Conservation (phyloP, 306 rosid genomes). For the Notholithocarpus densiflorus region DNA sequence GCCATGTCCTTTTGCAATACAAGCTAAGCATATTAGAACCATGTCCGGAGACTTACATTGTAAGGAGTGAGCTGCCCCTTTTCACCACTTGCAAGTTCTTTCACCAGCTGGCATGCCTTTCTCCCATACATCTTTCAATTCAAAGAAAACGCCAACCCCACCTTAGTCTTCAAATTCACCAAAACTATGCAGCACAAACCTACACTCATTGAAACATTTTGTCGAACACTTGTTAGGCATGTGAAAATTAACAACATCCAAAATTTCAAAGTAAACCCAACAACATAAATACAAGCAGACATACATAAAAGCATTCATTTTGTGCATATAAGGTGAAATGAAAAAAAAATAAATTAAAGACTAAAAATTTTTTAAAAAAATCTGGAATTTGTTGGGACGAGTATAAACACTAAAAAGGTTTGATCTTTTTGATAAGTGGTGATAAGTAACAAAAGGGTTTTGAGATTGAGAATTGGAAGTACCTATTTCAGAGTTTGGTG, state of each 20-base stretch:
- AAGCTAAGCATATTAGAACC: not conserved
- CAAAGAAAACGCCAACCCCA: not conserved
- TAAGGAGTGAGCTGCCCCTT: constrained; percentile 68
- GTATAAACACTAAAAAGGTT: not conserved
- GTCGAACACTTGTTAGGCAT: not conserved
- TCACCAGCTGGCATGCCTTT: constrained; percentile 72
- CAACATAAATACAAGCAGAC: too few species aligned
- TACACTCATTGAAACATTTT: not conserved
- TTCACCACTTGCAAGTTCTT: constrained; percentile 59
- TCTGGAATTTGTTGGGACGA: not conserved
- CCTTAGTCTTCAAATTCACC: not conserved
- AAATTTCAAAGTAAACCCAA: too few species aligned
- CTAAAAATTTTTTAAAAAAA: too few species aligned
- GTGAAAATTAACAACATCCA: not conserved
- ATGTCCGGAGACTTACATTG: constrained; percentile 41
- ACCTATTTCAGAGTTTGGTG: not conserved
- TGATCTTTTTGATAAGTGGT: not conserved
- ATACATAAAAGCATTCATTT: too few species aligned
- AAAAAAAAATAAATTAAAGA: too few species aligned
- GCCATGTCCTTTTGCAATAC: not conserved
- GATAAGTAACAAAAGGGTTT: not conserved
- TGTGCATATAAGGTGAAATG: too few species aligned
- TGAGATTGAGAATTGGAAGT: not conserved
- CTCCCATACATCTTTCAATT: constrained; percentile 63
- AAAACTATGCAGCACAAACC: too few species aligned